These are phyloP conservation scores for Solanum peruvianum DNA, from an alignment of 257 asterid species.

Conservation along the genomic window DNA sequence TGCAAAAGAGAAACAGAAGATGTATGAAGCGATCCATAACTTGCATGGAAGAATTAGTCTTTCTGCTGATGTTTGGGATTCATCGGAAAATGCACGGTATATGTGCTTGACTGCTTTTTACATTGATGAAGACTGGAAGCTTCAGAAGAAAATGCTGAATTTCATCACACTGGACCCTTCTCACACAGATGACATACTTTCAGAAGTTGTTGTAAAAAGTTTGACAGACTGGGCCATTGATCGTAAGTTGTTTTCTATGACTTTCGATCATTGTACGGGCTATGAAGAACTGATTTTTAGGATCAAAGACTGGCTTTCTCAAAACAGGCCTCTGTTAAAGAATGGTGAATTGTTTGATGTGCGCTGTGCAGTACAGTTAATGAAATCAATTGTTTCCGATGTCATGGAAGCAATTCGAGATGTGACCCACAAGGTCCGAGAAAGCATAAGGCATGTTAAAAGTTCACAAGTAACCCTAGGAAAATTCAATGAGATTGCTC, in stretches of 20 bases:
- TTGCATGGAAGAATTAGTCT: conserved; percentile 67
- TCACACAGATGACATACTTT: conserved; percentile 59
- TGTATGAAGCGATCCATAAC: conserved; percentile 48
- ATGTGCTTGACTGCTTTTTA: conserved; percentile 71
- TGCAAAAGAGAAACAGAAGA: conserved; percentile 64
- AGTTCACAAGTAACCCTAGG: conserved; percentile 49
- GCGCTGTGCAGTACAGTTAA: conserved; percentile 58
- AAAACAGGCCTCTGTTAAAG: conserved; percentile 55
- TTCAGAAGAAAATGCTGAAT: conserved; percentile 75
- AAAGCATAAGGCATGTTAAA: conserved; percentile 57
- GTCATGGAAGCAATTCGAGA: conserved; percentile 48
- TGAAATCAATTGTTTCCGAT: conserved; percentile 63
- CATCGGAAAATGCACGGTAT: conserved; percentile 49
- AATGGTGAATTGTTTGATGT: conserved; percentile 71
- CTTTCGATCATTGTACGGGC: conserved; percentile 61
- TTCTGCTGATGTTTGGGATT: conserved; percentile 71
- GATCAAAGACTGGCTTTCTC: conserved; percentile 72
- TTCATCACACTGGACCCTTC: conserved; percentile 55
- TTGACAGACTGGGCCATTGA: conserved; percentile 72
- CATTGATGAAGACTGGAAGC: conserved; percentile 76
- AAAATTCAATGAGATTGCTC: conserved; percentile 64
- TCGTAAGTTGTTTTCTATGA: conserved; percentile 73
- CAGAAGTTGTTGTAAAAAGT: conserved; percentile 68
- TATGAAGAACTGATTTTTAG: conserved; percentile 54
- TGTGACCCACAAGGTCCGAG: conserved; percentile 56